Evolutionary conservation across 768 basidiomycete species (phyloP), one percentile per base, ranked within the genome.

Genomic region (Suillus spraguei): DNA sequence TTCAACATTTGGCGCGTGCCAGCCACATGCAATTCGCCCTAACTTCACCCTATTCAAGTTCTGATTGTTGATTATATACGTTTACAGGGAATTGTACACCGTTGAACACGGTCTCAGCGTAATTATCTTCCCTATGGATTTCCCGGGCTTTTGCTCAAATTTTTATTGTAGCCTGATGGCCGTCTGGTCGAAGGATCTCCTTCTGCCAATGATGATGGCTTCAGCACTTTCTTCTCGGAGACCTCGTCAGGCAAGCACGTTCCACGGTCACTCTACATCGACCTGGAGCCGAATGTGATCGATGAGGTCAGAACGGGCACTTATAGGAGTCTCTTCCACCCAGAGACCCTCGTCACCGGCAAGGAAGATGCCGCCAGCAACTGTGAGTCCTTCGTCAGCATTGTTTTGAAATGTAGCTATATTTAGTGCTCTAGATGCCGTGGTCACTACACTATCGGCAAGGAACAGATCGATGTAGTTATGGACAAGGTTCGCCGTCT

Each of bases 281-380:
- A 97, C 79, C 87, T 96, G 41, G 97, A 99, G 79, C 97, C 97
- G 64, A 95, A 95, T 76, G 97, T 95, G 75, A 94, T 99, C 73
- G 97, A 99, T 74, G 95, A 97, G 79, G 95, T 99, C 72, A 89
- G 93, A 78, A 96, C 86, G 67, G 97, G 97, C 66, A 88, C 91
- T 49, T 99, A 98, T 87, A 87, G 94, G 79, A 90, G 89, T 77
- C 90, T 99, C 63, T 99, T 99, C 88, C 97, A 99, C 81, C 97
- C 97, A 13, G 97, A 99, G 86, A 96, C 97, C 64, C 87, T 99
- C 77, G 87, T 99, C 71, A 95, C 92, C 62, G 97, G 97, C 69
- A 99, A 99, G 82, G 97, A 99, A 82, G 97, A 99, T 76, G 97
- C 97, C 63, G 97, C 97, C 65, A 99, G 95, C 85, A 99, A 99